A percentile compares a stretch with the other conserved stretches of the same genome.
Conservation (phyloP, 441 rosid species). For the Gossypium trilobum region DNA sequence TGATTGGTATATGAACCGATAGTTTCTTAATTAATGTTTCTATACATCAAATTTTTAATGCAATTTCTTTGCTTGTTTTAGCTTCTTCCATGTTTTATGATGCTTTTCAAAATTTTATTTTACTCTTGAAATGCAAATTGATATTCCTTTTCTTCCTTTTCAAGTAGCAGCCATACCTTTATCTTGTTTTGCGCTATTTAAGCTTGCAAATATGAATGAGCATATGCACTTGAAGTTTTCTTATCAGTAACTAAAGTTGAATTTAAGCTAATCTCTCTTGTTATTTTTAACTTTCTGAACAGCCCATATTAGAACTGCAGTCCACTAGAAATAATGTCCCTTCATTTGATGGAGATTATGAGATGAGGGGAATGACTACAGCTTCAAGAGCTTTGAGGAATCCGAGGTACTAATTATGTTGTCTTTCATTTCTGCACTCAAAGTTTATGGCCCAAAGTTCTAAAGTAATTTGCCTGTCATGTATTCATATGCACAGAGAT, state of each 20-base stretch:
- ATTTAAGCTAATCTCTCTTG: conserved; percentile 6
- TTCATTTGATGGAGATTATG: conserved; percentile 39
- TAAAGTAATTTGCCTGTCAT: background rate
- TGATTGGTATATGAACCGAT: too few species aligned
- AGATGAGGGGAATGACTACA: conserved; percentile 27
- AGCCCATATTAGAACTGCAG: conserved; percentile 60
- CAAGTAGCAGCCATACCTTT: background rate
- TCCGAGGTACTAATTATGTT: conserved; percentile 42
- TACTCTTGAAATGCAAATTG: background rate
- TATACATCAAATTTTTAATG: background rate
- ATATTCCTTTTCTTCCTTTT: background rate
- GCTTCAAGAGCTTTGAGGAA: conserved; percentile 39
- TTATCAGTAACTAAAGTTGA: background rate
- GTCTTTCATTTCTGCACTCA: conserved; percentile 2
- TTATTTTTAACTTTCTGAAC: conserved; percentile 20
- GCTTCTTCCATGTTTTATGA: background rate
- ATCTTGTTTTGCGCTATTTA: background rate
- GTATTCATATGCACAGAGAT: conserved; percentile 38
- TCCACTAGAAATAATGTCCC: conserved; percentile 34
- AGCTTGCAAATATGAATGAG: background rate
- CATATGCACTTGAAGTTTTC: background rate
- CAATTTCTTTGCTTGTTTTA: background rate
- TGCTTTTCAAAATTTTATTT: background rate
- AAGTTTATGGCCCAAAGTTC: background rate
- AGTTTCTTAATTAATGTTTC: too few species aligned